Percentiles rank a stretch among this genome's conserved stretches.
Conservation (phyloP, 1,284 basidiomycete species). For the Cutaneotrichosporon sp. region DNA sequence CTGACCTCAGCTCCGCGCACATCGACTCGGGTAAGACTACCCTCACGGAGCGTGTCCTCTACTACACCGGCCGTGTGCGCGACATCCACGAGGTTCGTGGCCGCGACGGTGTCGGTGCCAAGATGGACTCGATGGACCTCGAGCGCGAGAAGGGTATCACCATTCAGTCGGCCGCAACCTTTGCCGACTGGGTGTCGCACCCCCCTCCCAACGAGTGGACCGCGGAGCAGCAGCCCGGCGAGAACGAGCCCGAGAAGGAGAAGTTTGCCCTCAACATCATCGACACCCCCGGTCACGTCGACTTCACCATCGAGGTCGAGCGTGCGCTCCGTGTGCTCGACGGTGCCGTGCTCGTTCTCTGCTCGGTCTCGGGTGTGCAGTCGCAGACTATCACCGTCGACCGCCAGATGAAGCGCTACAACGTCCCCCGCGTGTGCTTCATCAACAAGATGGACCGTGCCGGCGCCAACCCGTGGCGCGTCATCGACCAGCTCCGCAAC, state of each 20-base stretch:
- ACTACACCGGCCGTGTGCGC: slow-evolving; percentile 92
- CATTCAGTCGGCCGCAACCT: slow-evolving; percentile 97
- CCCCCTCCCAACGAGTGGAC: slow-evolving; percentile 56
- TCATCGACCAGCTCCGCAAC: slow-evolving; percentile 85
- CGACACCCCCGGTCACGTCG: slow-evolving; percentile 98
- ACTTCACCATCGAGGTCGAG: slow-evolving; percentile 99
- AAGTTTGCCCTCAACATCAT: slow-evolving; percentile 98
- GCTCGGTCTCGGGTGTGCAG: slow-evolving; percentile 96
- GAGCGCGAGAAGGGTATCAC: slow-evolving; percentile 99
- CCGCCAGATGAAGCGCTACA: slow-evolving; percentile 96
- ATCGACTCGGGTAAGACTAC: slow-evolving; percentile 99
- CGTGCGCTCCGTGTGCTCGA: slow-evolving; percentile 94
- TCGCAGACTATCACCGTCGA: slow-evolving; percentile 99
- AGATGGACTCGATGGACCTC: slow-evolving; percentile 99
- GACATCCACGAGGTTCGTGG: slow-evolving; percentile 99
- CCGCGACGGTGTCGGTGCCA: slow-evolving; percentile 92
- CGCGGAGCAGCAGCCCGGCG: slow-evolving; percentile 56
- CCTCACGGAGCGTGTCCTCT: slow-evolving; percentile 90
- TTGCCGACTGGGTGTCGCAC: slow-evolving; percentile 87
- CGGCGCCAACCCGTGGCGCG: slow-evolving; percentile 95
- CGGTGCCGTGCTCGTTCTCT: slow-evolving; percentile 94
- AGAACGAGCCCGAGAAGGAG: slow-evolving; percentile 59
- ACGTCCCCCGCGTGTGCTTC: slow-evolving; percentile 93
- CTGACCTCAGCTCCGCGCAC: slow-evolving; percentile 66
- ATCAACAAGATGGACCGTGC: slow-evolving; percentile 99